These are phyloP conservation scores for Trypanosoma cruzi DNA, from an alignment of 208 protist genomes.

Conservation along the genomic window DNA sequence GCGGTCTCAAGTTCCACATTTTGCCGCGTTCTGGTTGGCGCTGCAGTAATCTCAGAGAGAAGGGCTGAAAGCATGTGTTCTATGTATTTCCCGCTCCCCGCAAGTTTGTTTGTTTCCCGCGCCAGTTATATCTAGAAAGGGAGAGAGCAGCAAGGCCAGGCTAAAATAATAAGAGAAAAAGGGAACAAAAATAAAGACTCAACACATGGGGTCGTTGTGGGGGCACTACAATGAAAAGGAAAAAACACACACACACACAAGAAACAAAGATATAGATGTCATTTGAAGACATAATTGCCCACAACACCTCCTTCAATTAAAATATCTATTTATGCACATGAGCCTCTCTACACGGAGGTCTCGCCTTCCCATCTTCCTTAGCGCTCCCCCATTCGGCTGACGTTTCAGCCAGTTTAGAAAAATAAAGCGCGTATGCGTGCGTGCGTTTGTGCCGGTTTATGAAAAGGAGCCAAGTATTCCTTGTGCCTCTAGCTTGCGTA, in stretches of 20 bases:
- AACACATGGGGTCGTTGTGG: not conserved
- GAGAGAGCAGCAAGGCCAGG: not conserved
- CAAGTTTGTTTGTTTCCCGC: not conserved
- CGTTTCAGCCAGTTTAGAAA: not conserved
- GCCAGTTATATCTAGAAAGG: not conserved
- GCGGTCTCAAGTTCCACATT: conserved; percentile 9
- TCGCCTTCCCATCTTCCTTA: not conserved
- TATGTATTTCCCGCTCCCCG: not conserved
- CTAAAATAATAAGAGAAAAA: not conserved
- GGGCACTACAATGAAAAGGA: not conserved
- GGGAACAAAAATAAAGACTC: not conserved
- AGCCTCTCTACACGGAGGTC: not conserved
- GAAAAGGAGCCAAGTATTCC: not conserved
- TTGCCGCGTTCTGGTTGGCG: not conserved
- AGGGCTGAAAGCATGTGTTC: conserved; percentile 21
- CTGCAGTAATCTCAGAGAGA: conserved; percentile 16
- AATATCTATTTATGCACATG: not conserved
- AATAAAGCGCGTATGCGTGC: not conserved
- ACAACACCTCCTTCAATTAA: not conserved
- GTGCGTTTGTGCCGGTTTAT: not conserved
- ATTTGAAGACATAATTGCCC: too few species aligned
- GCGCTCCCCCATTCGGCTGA: not conserved
- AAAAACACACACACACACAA: too few species aligned
- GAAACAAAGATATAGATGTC: not conserved
- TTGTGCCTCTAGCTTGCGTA: not conserved